Evolutionary conservation across 345 rosid species (phyloP).

Genomic region (Eucalyptus victrix): DNA sequence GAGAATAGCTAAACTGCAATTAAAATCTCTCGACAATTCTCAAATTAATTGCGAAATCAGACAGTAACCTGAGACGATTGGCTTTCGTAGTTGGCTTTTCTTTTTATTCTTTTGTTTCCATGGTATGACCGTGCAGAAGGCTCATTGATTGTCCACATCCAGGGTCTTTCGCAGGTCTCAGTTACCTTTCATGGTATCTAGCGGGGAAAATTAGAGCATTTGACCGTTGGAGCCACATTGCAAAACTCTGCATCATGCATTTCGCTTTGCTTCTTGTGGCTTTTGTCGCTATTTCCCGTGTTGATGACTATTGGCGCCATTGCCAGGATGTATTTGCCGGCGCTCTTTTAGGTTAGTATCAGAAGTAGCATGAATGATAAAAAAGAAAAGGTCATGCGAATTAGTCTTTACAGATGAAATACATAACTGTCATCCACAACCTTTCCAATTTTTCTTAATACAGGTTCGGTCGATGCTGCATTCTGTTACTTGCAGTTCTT

Average conservation of each 20-base stretch:
- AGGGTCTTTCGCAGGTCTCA: constrained; percentile 66
- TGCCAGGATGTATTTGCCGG: too few relatives aligned
- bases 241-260: too few relatives aligned
- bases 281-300: too few relatives aligned
- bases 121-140: not conserved
- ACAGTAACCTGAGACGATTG: not conserved
- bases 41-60: not conserved
- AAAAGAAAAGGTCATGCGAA: too few relatives aligned
- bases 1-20: not conserved
- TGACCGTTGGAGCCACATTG: not conserved
- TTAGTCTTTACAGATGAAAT: too few relatives aligned
- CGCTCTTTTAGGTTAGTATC: too few relatives aligned
- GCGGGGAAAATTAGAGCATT: too few relatives aligned
- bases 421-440: too few relatives aligned
- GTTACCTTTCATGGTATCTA: not conserved
- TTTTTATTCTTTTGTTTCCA: not conserved
- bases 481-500: too few relatives aligned
- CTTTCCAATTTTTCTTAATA: not conserved
- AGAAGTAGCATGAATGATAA: not conserved
- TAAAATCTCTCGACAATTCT: not conserved
- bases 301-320: too few relatives aligned
- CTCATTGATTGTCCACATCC: not conserved
- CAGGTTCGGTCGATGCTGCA: too few relatives aligned
- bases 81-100: not conserved
- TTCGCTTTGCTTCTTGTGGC: too few relatives aligned